Base-by-base conservation (phyloP, 2,329 filamentous ascomycete genomes). In the Camillea tinctor region DNA sequence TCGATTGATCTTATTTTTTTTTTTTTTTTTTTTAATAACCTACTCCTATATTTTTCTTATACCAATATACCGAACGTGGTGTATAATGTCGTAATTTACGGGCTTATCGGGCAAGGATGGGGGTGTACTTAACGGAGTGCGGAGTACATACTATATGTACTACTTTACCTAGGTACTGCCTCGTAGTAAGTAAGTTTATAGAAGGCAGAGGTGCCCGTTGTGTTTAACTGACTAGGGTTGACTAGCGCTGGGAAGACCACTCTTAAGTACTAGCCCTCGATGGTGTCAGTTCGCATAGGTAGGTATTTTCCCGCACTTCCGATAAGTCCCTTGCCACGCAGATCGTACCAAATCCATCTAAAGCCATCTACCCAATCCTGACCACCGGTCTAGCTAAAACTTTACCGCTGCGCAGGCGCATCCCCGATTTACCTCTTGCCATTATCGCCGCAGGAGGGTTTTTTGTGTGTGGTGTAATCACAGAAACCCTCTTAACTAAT, bases 231-330 rank as follows among this genome's bases (percentile, higher is more conserved):
- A 30, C 15, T 30, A 52, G n/a, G n/a, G n/a, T 17, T 4, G 2
- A 30, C 26, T 30, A 30, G n/a, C n/a, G n/a, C n/a, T n/a, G n/a
- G n/a, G n/a, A n/a, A n/a, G n/a, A n/a, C n/a, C n/a, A n/a, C n/a
- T n/a, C 26, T 4, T 30, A 30, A 9, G 26, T 30, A 30, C 26
- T 11, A 3, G 26, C 26, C 17, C 36, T 44, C 36, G 58, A 66
- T 64, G 61, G 64, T 65, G 64, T 66, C 62, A 66, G 64, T 62
- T 64, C 64, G 64, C 64, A 64, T 64, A 30, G 7, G 26, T 30
- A 30, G 26, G 26, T 44, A 64, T 64, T 66, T 64, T 66, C 64
- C 64, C 64, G 64, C 58, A 60, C 58, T 64, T 62, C 64, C 64
- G 62, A 64, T 66, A 56, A 62, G 53, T 44, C 36, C 36, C 62